A percentile compares a stretch with the other conserved stretches of the same genome.
Conservation (phyloP, 495 filamentous ascomycete genomes). For the Neurospora sp. region DNA sequence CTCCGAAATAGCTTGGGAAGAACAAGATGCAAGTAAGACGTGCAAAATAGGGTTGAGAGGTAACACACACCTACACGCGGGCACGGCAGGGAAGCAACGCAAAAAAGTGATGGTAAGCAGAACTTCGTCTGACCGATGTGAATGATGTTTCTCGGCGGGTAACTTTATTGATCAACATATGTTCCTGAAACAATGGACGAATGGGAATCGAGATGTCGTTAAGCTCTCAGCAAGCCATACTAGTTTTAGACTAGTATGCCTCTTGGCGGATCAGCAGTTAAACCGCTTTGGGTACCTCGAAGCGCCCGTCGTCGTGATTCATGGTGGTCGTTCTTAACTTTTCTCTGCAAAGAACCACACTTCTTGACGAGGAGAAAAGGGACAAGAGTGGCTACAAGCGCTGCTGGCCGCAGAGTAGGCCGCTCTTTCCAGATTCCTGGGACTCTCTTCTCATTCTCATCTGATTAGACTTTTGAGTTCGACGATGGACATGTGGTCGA, state of each 20-base stretch:
- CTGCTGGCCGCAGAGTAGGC: neutral
- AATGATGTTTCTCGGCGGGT: neutral
- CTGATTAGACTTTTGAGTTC: neutral
- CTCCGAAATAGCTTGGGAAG: neutral
- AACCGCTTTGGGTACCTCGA: neutral
- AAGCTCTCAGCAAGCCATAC: neutral
- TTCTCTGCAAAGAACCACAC: neutral
- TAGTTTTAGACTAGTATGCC: neutral
- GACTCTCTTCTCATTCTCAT: neutral
- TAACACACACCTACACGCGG: neutral
- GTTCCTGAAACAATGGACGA: neutral
- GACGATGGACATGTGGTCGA: neutral
- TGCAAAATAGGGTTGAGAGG: neutral
- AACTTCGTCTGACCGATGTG: neutral
- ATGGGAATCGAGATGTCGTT: neutral
- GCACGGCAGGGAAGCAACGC: neutral
- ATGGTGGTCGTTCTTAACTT: neutral
- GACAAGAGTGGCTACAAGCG: neutral
- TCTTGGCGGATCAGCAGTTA: neutral
- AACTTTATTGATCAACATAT: neutral
- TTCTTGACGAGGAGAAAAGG: neutral
- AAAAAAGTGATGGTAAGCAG: neutral
- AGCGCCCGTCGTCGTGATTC: neutral
- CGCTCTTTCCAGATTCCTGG: neutral
- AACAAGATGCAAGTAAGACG: neutral